Evolutionary conservation across 1,284 basidiomycete species (phyloP).

Genomic region (Gomphus sp.): DNA sequence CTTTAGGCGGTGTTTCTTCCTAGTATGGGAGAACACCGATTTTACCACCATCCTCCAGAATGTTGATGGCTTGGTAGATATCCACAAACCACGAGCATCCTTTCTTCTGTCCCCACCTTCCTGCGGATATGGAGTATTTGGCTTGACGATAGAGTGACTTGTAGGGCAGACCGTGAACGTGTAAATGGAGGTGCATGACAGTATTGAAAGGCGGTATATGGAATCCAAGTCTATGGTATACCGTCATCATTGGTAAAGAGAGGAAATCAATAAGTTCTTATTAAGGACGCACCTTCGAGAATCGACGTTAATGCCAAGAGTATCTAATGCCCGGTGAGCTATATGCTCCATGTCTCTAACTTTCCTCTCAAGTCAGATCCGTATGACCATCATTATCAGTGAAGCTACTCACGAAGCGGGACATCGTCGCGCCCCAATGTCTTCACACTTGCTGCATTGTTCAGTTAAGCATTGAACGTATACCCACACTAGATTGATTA

Average conservation of each 20-base stretch:
- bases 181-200: constrained; percentile 75
- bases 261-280: not conserved
- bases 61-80: constrained; percentile 50
- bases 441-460: constrained; percentile 21
- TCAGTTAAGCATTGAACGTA: constrained; percentile 12
- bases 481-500: constrained; percentile 16
- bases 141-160: constrained; percentile 30
- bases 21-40: constrained; percentile 50
- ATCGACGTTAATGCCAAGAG: constrained; percentile 24
- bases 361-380: constrained; percentile 18
- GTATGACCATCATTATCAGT: not conserved
- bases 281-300: constrained; percentile 34
- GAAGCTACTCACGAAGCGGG: constrained; percentile 35
- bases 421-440: constrained; percentile 35
- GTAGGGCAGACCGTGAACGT: constrained; percentile 68
- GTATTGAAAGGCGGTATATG: constrained; percentile 79
- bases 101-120: constrained; percentile 39
- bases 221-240: constrained; percentile 44
- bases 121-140: constrained; percentile 49
- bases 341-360: constrained; percentile 55
- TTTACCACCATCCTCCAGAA: constrained; percentile 44
- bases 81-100: constrained; percentile 75
- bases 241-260: not conserved
- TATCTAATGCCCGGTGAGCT: constrained; percentile 43
- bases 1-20: constrained; percentile 12